Conservation (phyloP, 73 alveolate species). For the Tetrahymena thermophila region DNA sequence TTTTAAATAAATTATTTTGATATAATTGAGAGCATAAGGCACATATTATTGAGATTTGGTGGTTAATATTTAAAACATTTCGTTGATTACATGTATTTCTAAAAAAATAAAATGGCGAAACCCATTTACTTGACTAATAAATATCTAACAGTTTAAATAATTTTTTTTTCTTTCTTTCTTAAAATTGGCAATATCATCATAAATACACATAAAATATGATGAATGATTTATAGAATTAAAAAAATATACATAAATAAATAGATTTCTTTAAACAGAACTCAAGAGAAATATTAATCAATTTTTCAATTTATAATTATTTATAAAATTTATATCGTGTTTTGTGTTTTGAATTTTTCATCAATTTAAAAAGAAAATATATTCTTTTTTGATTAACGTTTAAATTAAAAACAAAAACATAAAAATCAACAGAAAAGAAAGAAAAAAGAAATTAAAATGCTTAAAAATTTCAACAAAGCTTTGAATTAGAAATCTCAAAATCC, state of each 20-base stretch:
- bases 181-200: too few species aligned
- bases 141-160: too few species aligned
- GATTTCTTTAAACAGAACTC: background rate
- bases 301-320: background rate
- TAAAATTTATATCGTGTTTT: background rate
- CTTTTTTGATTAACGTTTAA: background rate
- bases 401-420: background rate
- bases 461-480: background rate
- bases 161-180: too few species aligned
- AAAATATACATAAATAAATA: too few species aligned
- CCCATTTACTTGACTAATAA: too few species aligned
- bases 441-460: background rate
- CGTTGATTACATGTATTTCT: too few species aligned
- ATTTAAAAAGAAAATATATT: background rate
- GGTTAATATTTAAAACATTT: too few species aligned
- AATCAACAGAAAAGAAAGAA: background rate
- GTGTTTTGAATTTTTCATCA: background rate
- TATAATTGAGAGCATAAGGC: too few species aligned
- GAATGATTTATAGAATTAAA: background rate
- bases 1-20: too few species aligned
- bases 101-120: too few species aligned
- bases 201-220: background rate
- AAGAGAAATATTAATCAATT: background rate
- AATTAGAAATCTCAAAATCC: background rate
- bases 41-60: too few species aligned